Base-by-base conservation (phyloP, 306 rosid genomes). In the Quillaja saponaria region DNA sequence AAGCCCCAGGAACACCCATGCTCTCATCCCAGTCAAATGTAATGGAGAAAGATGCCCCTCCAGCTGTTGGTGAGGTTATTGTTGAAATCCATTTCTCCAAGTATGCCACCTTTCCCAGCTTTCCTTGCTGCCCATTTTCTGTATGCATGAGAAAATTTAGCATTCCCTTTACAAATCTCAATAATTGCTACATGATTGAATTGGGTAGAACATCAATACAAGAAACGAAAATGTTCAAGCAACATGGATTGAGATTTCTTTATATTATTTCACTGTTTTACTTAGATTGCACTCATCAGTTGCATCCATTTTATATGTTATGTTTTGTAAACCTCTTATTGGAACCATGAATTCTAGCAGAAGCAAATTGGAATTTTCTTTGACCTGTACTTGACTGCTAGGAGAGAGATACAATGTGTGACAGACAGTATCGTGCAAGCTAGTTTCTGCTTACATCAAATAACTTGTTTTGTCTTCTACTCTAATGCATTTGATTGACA, bases 1-100 rank as follows among this genome's bases (percentile, higher is more conserved):
- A 67, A 0, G 95, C 99, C 6, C 84, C 99, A 0, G 99, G 99
- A 49, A 78, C 62, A 19, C 96, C 99, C 79, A 78, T 76, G 17
- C 55, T 59, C 50, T 84, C 87, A n/a, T 89, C 86, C 96, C 96
- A 89, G 0, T 92, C 91, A 47, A 87, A 65, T 16, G 77, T 56
- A 3, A 85, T 13, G 0, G 55, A 12, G 56, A 89, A 83, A 33
- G 58, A 81, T 14, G 81, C 61, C 18, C 89, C 96, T 19, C 45
- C 28, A 1, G 81, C 79, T 15, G 75, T 37, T 25, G 79, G 6
- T 3, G 91, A 69, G 8, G 85, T 34, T 2, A 76, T 34, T 2
- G 75, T 86, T 44, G 89, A 47, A 10, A 76, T 58, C 99, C 99
- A 92, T 16, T 66, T 75, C 83, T 89, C 91, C 82, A 92, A 72